phyloP scores from a whole-genome alignment of 345 rosid genomes.

The Eucalyptus polybractea region DNA sequence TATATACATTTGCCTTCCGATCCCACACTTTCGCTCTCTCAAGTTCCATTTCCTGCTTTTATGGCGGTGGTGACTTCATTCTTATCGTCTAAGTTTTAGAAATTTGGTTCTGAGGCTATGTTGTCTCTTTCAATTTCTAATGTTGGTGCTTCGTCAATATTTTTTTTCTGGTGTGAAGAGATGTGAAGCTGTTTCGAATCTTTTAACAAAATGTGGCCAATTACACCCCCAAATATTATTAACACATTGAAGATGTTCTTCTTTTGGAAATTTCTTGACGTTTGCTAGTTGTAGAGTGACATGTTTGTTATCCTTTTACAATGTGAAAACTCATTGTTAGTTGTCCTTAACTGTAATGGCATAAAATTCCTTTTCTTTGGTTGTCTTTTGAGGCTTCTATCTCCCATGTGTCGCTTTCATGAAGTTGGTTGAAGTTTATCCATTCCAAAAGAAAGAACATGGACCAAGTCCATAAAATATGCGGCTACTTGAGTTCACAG shows the following conservation, averaged over 20 bases:
- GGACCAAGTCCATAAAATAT: background rate
- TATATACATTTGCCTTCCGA: background rate
- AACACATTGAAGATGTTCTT: background rate
- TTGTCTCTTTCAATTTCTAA: background rate
- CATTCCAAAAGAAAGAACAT: background rate
- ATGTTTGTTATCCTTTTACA: background rate
- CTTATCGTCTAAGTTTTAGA: background rate
- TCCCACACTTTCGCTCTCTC: background rate
- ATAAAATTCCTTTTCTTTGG: background rate
- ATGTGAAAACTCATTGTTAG: background rate
- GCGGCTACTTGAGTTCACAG: background rate
- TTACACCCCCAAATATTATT: background rate
- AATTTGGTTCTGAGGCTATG: background rate
- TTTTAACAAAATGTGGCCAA: background rate
- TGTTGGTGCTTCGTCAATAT: background rate
- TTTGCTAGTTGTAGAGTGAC: background rate
- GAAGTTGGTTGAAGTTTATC: background rate
- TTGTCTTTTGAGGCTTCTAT: background rate
- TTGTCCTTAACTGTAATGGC: background rate
- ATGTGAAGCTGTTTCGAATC: background rate
- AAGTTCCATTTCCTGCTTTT: background rate
- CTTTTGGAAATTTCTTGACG: background rate
- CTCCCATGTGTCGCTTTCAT: background rate
- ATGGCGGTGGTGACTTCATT: background rate
- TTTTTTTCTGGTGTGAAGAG: background rate